Conservation (phyloP, 345 rosid species). For the Pseudoturritis turrita region DNA sequence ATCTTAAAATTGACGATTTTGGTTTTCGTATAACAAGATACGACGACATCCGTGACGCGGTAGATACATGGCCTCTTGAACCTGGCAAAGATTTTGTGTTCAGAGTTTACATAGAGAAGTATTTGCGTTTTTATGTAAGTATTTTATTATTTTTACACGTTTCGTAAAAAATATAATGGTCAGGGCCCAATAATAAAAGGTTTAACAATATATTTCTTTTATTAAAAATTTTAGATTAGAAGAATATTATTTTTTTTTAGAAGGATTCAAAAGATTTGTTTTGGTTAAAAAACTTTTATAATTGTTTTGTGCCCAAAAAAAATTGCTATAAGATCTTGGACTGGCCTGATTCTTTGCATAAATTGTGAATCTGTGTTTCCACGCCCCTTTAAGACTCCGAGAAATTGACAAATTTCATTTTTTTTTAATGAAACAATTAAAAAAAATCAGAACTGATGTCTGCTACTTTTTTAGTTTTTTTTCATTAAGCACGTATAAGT, state of each 20-base stretch:
- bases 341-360: too few relatives aligned
- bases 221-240: too few relatives aligned
- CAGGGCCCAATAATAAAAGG: background rate
- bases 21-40: background rate
- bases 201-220: too few relatives aligned
- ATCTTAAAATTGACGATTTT: background rate
- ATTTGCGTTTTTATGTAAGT: slow-evolving; percentile 1
- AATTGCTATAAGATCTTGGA: too few relatives aligned
- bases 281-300: background rate
- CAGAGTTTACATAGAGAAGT: background rate
- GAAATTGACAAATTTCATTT: too few relatives aligned
- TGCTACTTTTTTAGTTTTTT: too few relatives aligned
- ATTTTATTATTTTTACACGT: background rate
- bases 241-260: background rate
- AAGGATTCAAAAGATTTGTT: background rate
- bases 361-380: too few relatives aligned
- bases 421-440: too few relatives aligned
- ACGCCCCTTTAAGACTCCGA: too few relatives aligned
- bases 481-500: too few relatives aligned
- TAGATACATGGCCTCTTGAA: slow-evolving; percentile 1
- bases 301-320: background rate
- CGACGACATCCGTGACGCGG: background rate
- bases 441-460: too few relatives aligned
- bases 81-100: background rate
- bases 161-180: background rate